Evolutionary conservation across 2,329 filamentous ascomycete species (phyloP).

Genomic region (Arthroderma uncinatum): DNA sequence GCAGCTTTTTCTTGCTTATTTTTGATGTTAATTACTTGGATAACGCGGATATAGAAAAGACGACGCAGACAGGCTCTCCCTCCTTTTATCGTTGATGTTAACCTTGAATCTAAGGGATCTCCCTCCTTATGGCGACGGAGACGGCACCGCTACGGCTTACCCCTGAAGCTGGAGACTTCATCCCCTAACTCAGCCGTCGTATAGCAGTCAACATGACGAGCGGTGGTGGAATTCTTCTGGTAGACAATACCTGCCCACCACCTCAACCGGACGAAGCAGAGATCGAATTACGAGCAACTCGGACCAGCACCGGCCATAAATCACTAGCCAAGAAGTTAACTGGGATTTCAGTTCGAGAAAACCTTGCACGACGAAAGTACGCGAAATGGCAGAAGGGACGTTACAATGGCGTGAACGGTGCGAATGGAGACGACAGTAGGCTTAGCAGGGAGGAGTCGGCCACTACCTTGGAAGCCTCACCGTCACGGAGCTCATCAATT

Average conservation of each 20-base stretch:
- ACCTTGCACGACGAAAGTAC: constrained; percentile 35
- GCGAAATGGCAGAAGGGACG: constrained; percentile 45
- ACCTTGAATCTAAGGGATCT: too few species aligned
- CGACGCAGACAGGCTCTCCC: neutral
- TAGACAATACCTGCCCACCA: constrained; percentile 31
- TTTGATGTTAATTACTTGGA: neutral
- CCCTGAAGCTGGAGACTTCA: neutral
- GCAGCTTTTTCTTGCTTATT: neutral
- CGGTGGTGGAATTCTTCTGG: constrained; percentile 24
- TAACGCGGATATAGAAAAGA: neutral
- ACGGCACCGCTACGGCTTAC: constrained; percentile 1
- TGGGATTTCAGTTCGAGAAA: constrained; percentile 28
- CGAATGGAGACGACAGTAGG: neutral
- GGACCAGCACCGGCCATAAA: constrained; percentile 10
- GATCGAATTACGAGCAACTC: constrained; percentile 17
- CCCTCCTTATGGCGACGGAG: neutral
- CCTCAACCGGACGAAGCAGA: constrained; percentile 16
- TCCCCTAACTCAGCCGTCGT: neutral
- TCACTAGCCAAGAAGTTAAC: constrained; percentile 24
- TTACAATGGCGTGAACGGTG: constrained; percentile 26
- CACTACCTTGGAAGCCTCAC: constrained; percentile 4
- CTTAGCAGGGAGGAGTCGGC: constrained; percentile 6
- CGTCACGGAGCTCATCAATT: constrained; percentile 1
- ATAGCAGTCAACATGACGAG: constrained; percentile 19
- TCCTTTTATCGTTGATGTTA: neutral